These are phyloP conservation scores for Spathaspora arborariae DNA, from an alignment of 805 yeast species.

Conservation along the genomic window DNA sequence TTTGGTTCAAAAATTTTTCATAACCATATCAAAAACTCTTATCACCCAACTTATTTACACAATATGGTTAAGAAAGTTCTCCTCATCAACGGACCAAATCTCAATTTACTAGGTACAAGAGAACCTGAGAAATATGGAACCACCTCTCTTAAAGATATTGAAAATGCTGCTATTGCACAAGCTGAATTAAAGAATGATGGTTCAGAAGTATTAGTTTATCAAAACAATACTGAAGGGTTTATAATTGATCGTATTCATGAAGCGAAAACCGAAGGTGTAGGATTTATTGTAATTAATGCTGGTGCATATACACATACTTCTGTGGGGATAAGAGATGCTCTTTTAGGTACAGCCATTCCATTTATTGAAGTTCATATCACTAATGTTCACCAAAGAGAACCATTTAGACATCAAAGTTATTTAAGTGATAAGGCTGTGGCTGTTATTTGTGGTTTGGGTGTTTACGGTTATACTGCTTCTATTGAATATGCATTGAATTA, in stretches of 20 bases:
- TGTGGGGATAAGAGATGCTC: constrained; percentile 48
- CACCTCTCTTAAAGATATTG: constrained; percentile 41
- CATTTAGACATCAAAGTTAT: constrained; percentile 47
- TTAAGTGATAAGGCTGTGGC: constrained; percentile 48
- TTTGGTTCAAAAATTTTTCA: background rate
- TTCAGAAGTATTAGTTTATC: constrained; percentile 31
- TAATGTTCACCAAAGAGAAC: constrained; percentile 49
- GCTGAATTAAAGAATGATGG: constrained; percentile 27
- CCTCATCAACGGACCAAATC: constrained; percentile 47
- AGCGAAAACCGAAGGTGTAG: constrained; percentile 40
- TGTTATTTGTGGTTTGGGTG: constrained; percentile 41
- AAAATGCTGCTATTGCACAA: constrained; percentile 34
- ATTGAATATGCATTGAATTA: constrained; percentile 39
- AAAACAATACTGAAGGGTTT: constrained; percentile 45
- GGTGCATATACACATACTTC: constrained; percentile 54
- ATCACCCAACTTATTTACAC: background rate
- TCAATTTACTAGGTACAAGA: constrained; percentile 45
- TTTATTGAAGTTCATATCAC: constrained; percentile 49
- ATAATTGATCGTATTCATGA: constrained; percentile 46
- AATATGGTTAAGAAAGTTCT: constrained; percentile 40
- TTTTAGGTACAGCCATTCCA: constrained; percentile 46
- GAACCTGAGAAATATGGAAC: constrained; percentile 52
- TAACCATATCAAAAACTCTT: background rate
- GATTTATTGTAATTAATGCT: constrained; percentile 46
- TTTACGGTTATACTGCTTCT: constrained; percentile 39